Evolutionary conservation across 495 filamentous ascomycete genomes (phyloP).

Genomic region (Hyaloscypha variabilis): DNA sequence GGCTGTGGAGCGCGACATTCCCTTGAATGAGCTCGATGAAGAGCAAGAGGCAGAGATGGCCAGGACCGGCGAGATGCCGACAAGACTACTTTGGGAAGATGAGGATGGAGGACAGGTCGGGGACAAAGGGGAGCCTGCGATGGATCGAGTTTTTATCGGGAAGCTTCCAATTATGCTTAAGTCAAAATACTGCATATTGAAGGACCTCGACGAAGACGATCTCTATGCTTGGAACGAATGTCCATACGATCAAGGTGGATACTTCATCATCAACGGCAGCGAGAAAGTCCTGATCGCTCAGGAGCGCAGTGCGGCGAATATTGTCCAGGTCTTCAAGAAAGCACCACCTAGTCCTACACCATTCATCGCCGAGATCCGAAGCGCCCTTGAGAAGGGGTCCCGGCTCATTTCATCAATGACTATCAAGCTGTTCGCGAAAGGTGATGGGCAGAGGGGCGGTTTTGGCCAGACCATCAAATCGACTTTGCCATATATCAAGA

Average conservation of each 20-base stretch:
- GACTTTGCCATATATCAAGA: constrained; percentile 89
- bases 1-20: constrained; percentile 73
- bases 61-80: constrained; percentile 50
- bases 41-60: constrained; percentile 56
- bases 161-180: constrained; percentile 98
- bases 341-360: constrained; percentile 83
- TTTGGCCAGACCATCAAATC: constrained; percentile 88
- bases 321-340: constrained; percentile 99
- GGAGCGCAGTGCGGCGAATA: constrained; percentile 95
- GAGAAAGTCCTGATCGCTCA: constrained; percentile 99
- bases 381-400: constrained; percentile 94
- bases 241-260: constrained; percentile 96
- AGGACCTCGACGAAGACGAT: constrained; percentile 74
- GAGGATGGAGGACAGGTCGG: constrained; percentile 44
- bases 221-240: constrained; percentile 91
- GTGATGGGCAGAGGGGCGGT: constrained; percentile 72
- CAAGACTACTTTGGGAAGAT: constrained; percentile 61
- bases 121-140: constrained; percentile 46
- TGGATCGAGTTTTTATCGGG: constrained; percentile 60
- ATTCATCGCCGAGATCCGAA: constrained; percentile 93
- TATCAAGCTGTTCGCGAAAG: constrained; percentile 85
- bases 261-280: constrained; percentile 99
- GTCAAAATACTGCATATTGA: constrained; percentile 88
- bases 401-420: constrained; percentile 87
- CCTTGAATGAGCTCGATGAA: constrained; percentile 61